Base-by-base conservation (phyloP, 2,329 filamentous ascomycete species). In the Hymenoscyphus fraxineus region DNA sequence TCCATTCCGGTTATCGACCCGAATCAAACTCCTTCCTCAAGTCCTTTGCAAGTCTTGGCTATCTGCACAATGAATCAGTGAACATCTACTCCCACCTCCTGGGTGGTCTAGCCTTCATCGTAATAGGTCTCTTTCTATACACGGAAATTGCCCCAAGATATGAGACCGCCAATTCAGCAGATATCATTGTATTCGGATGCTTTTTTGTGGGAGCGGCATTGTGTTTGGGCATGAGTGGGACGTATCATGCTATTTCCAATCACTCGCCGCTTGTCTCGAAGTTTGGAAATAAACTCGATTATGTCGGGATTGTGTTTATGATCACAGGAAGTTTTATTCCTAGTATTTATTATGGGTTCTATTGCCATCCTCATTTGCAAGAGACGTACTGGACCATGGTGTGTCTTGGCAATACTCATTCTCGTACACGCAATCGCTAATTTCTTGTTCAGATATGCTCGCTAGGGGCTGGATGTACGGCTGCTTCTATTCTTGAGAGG, bases 281-380 rank as follows among this genome's bases (percentile, higher is more conserved):
- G 67, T 91, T 92, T 81, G 93, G 93, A 12, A 98, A 98, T 76
- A 92, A 96, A 76, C 80, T 98, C 64, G 95, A 99, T 76, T 98
- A 99, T 76, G 86, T 94, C 5, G 95, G 95, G 6, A 99, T 99
- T 71, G 91, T 98, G 38, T 86, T 88, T 59, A 80, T 99, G 70
- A 98, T 98, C 65, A 91, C 94, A 70, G 95, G 95, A 6, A 94
- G 90, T 75, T 97, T 94, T 74, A 86, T 98, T 57, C 93, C 95
- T 1, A 90, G 91, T 59, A 77, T 99, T 65, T 95, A 92, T 77
- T 97, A 96, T 76, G 93, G 89, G 3, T 92, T 96, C 76, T 91
- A 85, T 72, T 92, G 89, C 73, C 80, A 88, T 67, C 85, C 87
- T 2, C 72, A 76, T 7, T 76, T 94, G 72, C 86, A 92, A 79